Conservation (phyloP, 257 asterid species). For the Dorcoceras hygrometricum region DNA sequence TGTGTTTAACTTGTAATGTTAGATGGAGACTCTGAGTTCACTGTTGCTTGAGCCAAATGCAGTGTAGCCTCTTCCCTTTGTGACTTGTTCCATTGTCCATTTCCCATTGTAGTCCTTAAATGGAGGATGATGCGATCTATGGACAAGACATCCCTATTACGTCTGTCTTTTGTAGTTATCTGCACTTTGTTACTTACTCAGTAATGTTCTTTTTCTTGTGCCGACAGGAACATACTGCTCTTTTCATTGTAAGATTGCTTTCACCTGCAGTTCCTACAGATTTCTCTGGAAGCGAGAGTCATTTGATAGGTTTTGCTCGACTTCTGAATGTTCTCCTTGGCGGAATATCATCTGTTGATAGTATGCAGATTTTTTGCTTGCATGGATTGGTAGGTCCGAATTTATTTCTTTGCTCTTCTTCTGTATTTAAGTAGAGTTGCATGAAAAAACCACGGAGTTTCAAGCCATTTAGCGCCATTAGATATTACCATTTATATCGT, state of each 20-base stretch:
- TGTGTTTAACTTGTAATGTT: conserved; percentile 5
- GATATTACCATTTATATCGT: conserved; percentile 4
- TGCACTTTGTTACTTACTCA: conserved; percentile 13
- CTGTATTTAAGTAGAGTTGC: conserved; percentile 16
- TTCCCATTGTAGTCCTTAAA: conserved; percentile 15
- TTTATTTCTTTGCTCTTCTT: conserved; percentile 24
- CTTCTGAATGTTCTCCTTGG: conserved; percentile 79
- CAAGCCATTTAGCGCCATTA: neutral
- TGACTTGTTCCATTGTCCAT: conserved; percentile 8
- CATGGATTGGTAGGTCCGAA: conserved; percentile 92
- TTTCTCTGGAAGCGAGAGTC: conserved; percentile 74
- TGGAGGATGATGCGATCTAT: conserved; percentile 16
- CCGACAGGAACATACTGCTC: conserved; percentile 79
- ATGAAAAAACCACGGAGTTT: conserved; percentile 10
- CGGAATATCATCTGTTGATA: conserved; percentile 75
- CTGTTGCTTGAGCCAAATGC: neutral
- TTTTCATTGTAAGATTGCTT: conserved; percentile 74
- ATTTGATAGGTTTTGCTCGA: conserved; percentile 80
- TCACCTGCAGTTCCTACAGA: conserved; percentile 74
- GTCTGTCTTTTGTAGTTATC: conserved; percentile 2
- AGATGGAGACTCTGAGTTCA: neutral
- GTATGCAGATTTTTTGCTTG: conserved; percentile 77
- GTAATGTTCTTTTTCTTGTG: conserved; percentile 23
- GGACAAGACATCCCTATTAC: conserved; percentile 7
- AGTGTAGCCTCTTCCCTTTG: conserved; percentile 16